Evolutionary conservation across 1,284 basidiomycete genomes (phyloP).

Genomic region (Leccinum griseonigrum): DNA sequence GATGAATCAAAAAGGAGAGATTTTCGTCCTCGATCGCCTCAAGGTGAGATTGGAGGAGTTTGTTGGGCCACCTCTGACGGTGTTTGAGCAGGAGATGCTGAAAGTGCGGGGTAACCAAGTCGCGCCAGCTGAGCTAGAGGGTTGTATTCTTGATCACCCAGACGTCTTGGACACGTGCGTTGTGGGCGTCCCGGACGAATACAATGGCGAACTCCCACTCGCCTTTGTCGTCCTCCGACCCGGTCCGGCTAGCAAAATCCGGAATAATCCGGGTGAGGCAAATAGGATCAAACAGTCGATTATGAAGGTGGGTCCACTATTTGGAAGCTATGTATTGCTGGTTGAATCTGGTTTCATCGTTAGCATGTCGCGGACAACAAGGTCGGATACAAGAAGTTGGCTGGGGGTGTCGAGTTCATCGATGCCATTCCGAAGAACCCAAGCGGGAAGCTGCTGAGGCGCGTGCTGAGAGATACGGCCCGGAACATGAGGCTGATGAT

Average conservation of each 20-base stretch:
- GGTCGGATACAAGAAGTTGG: slow-evolving; percentile 66
- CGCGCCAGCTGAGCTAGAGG: slow-evolving; percentile 67
- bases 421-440: slow-evolving; percentile 72
- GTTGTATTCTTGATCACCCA: slow-evolving; percentile 65
- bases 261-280: slow-evolving; percentile 32
- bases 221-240: slow-evolving; percentile 65
- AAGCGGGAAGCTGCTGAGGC: slow-evolving; percentile 59
- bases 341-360: background rate
- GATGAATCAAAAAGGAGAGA: slow-evolving; percentile 54
- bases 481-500: slow-evolving; percentile 4
- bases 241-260: slow-evolving; percentile 40
- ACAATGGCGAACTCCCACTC: slow-evolving; percentile 74
- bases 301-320: slow-evolving; percentile 31
- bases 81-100: slow-evolving; percentile 47
- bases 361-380: slow-evolving; percentile 73
- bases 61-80: background rate
- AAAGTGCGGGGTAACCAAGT: slow-evolving; percentile 70
- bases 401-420: slow-evolving; percentile 66
- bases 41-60: slow-evolving; percentile 43
- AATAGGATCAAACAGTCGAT: slow-evolving; percentile 44
- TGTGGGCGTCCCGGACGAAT: slow-evolving; percentile 74
- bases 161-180: slow-evolving; percentile 62
- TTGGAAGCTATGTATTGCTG: slow-evolving; percentile 6
- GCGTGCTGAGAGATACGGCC: slow-evolving; percentile 43
- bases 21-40: slow-evolving; percentile 66